These are phyloP conservation scores for Collybiopsis confluens DNA, from an alignment of 768 basidiomycete species.

Conservation along the genomic window DNA sequence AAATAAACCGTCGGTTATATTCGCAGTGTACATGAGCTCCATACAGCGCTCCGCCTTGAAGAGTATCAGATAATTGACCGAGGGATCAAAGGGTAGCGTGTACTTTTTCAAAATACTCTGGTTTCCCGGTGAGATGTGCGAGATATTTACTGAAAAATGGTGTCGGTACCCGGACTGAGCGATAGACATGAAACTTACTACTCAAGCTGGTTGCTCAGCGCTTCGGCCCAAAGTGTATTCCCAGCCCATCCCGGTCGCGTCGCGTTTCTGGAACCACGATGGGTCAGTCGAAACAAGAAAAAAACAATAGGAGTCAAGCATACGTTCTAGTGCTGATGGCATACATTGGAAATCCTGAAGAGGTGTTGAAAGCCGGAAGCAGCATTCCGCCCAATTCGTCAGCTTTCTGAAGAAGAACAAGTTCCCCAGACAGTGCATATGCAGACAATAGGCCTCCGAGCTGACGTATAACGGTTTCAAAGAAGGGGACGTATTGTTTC, in stretches of 20 bases:
- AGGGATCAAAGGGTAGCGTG: slow-evolving; percentile 18
- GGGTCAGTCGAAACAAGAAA: background rate
- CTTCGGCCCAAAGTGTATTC: slow-evolving; percentile 35
- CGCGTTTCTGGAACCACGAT: slow-evolving; percentile 26
- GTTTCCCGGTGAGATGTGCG: slow-evolving; percentile 68
- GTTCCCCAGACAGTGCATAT: slow-evolving; percentile 66
- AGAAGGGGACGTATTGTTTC: slow-evolving; percentile 44
- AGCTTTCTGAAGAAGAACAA: slow-evolving; percentile 55
- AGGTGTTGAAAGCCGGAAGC: slow-evolving; percentile 60
- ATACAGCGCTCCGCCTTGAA: slow-evolving; percentile 40
- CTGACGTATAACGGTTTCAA: slow-evolving; percentile 74
- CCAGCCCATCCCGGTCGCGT: slow-evolving; percentile 29
- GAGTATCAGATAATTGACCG: slow-evolving; percentile 29
- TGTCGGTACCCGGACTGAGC: background rate
- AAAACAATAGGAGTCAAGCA: slow-evolving; percentile 9
- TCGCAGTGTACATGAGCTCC: slow-evolving; percentile 46
- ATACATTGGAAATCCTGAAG: slow-evolving; percentile 59
- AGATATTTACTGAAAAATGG: slow-evolving; percentile 58
- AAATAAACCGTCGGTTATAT: slow-evolving; percentile 45
- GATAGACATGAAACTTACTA: slow-evolving; percentile 27
- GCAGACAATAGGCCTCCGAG: slow-evolving; percentile 76
- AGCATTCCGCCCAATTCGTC: slow-evolving; percentile 64
- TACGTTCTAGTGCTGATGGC: slow-evolving; percentile 54
- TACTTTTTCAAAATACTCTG: slow-evolving; percentile 51
- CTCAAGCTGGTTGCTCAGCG: slow-evolving; percentile 63